Conservation (phyloP, 257 asterid species). For the Lantana camara region DNA sequence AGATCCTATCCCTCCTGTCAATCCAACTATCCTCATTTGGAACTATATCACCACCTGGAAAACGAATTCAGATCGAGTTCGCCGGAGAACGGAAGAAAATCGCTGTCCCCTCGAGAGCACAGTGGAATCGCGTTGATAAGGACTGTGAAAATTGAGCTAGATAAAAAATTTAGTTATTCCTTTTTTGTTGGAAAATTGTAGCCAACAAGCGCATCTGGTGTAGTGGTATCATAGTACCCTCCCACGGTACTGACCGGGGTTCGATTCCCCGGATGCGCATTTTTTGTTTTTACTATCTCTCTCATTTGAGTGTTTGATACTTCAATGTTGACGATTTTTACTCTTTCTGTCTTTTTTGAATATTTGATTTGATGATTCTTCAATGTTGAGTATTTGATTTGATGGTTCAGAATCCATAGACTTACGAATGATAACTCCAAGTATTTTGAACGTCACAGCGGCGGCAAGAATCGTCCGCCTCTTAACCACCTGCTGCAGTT, state of each 20-base stretch:
- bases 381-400: neutral
- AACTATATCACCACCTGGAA: neutral
- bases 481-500: slow-evolving; percentile 26
- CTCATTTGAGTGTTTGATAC: too few species aligned
- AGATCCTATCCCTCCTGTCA: slow-evolving; percentile 86
- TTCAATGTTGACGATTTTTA: neutral
- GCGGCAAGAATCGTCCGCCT: slow-evolving; percentile 34
- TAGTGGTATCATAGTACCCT: slow-evolving; percentile 99
- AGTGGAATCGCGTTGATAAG: neutral
- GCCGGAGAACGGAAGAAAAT: slow-evolving; percentile 13
- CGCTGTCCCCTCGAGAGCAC: neutral
- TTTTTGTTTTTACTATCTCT: neutral
- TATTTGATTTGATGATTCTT: too few species aligned
- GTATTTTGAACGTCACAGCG: slow-evolving; percentile 11
- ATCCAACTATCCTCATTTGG: slow-evolving; percentile 79
- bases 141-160: neutral
- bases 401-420: neutral
- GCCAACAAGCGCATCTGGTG: slow-evolving; percentile 99
- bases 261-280: slow-evolving; percentile 99
- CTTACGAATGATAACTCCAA: slow-evolving; percentile 23
- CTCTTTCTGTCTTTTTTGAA: neutral
- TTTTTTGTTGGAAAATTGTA: too few species aligned
- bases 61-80: slow-evolving; percentile 22
- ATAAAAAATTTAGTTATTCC: too few species aligned
- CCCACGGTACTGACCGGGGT: slow-evolving; percentile 99